Conservation (phyloP, 805 yeast genomes). For the Candida boidinii region DNA sequence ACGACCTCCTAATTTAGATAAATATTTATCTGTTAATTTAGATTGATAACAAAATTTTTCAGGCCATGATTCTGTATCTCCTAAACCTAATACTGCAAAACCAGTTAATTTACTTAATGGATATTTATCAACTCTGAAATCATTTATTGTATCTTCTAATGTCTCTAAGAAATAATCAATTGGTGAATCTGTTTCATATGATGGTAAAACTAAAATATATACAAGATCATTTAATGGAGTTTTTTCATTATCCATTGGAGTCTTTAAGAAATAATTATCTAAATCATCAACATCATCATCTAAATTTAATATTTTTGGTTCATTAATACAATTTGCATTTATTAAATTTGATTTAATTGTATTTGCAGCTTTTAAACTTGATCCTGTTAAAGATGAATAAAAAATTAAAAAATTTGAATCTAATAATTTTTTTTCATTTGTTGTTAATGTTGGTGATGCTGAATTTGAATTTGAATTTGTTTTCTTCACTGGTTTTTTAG, state of each 20-base stretch:
- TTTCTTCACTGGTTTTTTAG: slow-evolving; percentile 14
- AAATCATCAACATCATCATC: slow-evolving; percentile 79
- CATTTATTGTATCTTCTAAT: slow-evolving; percentile 71
- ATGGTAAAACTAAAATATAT: slow-evolving; percentile 73
- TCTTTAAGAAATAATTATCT: slow-evolving; percentile 69
- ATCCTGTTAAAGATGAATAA: slow-evolving; percentile 81
- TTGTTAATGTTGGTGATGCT: slow-evolving; percentile 25
- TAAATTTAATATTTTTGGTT: slow-evolving; percentile 53
- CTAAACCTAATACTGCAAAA: slow-evolving; percentile 79
- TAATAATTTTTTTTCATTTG: slow-evolving; percentile 32
- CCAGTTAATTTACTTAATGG: slow-evolving; percentile 68
- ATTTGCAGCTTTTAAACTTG: slow-evolving; percentile 64
- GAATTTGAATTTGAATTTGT: slow-evolving; percentile 5
- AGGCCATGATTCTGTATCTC: slow-evolving; percentile 83
- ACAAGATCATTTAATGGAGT: slow-evolving; percentile 33
- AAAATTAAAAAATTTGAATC: slow-evolving; percentile 59
- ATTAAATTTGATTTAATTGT: slow-evolving; percentile 32
- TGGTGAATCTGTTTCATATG: slow-evolving; percentile 90
- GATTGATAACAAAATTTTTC: slow-evolving; percentile 85
- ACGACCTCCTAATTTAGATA: slow-evolving; percentile 80
- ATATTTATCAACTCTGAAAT: slow-evolving; percentile 76
- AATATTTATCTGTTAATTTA: slow-evolving; percentile 57
- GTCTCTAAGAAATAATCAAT: slow-evolving; percentile 80
- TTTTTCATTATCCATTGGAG: slow-evolving; percentile 45
- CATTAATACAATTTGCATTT: slow-evolving; percentile 17